Evolutionary conservation across 1,284 basidiomycete genomes (phyloP), one percentile per base, ranked within the genome.

Genomic region (Mycena citricolor): DNA sequence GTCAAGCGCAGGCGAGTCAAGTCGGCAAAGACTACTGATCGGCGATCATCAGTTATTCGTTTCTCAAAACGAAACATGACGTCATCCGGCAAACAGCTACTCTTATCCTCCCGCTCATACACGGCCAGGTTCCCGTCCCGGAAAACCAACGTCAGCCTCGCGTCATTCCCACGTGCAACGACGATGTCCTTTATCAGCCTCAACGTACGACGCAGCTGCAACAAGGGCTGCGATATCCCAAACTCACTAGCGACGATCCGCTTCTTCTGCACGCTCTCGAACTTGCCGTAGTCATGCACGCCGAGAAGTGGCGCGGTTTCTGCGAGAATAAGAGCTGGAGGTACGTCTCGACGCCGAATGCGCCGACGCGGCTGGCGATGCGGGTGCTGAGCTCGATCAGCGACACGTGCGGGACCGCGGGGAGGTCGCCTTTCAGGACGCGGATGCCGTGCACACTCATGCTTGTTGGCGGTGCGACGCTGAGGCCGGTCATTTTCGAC

Each of bases 241-340:
- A 74, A 45, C 35, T 70, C 65, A 3, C 61, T 42, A 16, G 63
- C 65, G 5, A 54, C 56, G 1, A 76, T 56, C 26, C 65, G 67
- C 21, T 65, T 62, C 52, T 73, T 73, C 36, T 67, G 53, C 13
- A 79, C 61, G n/a, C 61, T 54, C 4, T 56, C 47, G 57, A 81
- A 81, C 2, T 47, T 57, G 0, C 77, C 77, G 10, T 65, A 60
- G 16, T 68, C 50, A 54, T 81, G 77, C 12, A 74, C 55, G 0
- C 67, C 78, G 26, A 80, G 58, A 71, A 74, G 47, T 67, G 70
- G 43, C 77, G 66, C 0, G 70, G 64, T 0, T 77, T 81, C 54
- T 80, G 76, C 1, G 78, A 79, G 45, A 82, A 66, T 60, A 71
- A 73, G 4, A 81, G 64, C 51, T 80, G 79, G 0, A 72, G 68